phyloP scores from a whole-genome alignment of 352 stramenopile species.

The Pythium phragmiticola region DNA sequence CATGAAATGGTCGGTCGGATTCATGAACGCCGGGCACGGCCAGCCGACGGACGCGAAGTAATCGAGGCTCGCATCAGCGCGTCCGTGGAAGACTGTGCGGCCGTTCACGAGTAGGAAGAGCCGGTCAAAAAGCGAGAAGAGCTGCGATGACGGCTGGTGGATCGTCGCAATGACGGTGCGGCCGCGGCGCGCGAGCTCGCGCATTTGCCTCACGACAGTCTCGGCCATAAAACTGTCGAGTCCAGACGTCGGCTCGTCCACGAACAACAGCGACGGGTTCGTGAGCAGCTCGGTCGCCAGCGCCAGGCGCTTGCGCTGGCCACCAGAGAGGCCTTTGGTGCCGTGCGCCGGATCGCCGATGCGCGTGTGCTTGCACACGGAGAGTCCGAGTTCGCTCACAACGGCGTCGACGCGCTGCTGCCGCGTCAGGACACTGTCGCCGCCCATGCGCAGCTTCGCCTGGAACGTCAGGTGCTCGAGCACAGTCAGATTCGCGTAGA shows the following conservation, averaged over 20 bases:
- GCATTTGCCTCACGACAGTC: slow-evolving; percentile 45
- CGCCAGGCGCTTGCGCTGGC: slow-evolving; percentile 47
- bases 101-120: slow-evolving; percentile 56
- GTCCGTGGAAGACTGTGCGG: slow-evolving; percentile 55
- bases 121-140: slow-evolving; percentile 55
- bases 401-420: slow-evolving; percentile 41
- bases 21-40: slow-evolving; percentile 53
- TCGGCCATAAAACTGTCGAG: slow-evolving; percentile 62
- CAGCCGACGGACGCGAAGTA: slow-evolving; percentile 58
- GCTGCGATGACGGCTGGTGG: slow-evolving; percentile 62
- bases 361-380: slow-evolving; percentile 43
- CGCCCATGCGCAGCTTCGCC: slow-evolving; percentile 75
- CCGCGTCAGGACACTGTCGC: slow-evolving; percentile 29
- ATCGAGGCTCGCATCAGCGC: slow-evolving; percentile 38
- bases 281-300: slow-evolving; percentile 80
- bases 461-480: slow-evolving; percentile 86
- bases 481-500: slow-evolving; percentile 87
- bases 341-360: slow-evolving; percentile 45
- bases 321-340: slow-evolving; percentile 69
- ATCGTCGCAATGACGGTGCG: slow-evolving; percentile 86
- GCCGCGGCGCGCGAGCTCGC: slow-evolving; percentile 66
- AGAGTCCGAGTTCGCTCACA: slow-evolving; percentile 42
- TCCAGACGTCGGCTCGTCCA: slow-evolving; percentile 80
- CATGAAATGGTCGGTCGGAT: slow-evolving; percentile 70
- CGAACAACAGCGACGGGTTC: slow-evolving; percentile 79